Percentiles rank a stretch among this genome's conserved stretches.
Evolutionary conservation across 768 basidiomycete species (phyloP).

Genomic region (Hericium alpestre): DNA sequence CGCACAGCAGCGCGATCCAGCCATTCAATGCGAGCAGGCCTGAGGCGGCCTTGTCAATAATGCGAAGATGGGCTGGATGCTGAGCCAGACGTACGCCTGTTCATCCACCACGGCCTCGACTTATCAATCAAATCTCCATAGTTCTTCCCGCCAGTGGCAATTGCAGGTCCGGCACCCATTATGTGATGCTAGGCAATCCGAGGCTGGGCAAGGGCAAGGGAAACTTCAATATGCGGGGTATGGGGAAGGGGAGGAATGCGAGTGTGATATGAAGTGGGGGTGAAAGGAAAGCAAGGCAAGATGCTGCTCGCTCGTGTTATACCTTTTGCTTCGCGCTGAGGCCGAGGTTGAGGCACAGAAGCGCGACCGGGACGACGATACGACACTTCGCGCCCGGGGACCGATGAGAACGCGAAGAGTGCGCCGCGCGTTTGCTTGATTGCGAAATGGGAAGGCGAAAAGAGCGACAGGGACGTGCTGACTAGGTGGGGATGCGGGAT

Average conservation of each 20-base stretch:
- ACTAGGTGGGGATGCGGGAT: background rate
- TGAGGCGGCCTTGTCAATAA: background rate
- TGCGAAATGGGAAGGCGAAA: background rate
- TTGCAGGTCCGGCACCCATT: background rate
- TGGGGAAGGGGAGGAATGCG: background rate
- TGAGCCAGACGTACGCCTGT: background rate
- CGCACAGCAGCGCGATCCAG: constrained; percentile 21
- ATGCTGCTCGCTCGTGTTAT: background rate
- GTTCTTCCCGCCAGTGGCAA: background rate
- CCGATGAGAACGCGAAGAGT: background rate
- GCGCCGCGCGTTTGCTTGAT: background rate
- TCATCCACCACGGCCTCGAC: background rate
- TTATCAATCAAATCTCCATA: background rate
- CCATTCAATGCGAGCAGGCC: constrained; percentile 18
- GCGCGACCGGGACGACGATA: background rate
- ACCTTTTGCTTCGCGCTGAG: background rate
- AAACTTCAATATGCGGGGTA: background rate
- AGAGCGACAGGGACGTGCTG: no score
- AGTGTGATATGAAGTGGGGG: background rate
- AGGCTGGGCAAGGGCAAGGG: background rate
- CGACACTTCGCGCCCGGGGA: background rate
- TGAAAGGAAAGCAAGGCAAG: background rate
- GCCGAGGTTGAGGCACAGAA: background rate
- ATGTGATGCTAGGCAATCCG: background rate
- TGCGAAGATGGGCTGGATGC: background rate